A percentile compares a stretch with the other conserved stretches of the same genome.
Evolutionary conservation across 345 rosid genomes (phyloP).

Genomic region (Populus pruinosa): DNA sequence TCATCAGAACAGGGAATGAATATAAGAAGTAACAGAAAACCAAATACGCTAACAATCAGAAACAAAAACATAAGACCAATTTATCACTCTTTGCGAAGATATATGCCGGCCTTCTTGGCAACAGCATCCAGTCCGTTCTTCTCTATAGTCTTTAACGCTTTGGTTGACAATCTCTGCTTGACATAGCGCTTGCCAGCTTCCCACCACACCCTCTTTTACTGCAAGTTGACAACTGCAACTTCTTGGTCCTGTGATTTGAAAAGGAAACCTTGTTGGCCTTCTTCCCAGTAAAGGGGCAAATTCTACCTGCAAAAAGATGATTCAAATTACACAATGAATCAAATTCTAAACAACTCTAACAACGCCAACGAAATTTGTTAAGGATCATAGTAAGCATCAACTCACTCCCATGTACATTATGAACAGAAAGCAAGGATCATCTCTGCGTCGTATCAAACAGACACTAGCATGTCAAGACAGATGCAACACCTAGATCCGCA

Average conservation of each 20-base stretch:
- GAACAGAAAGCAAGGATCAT: neutral
- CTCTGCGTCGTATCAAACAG: neutral
- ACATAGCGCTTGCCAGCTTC: constrained; percentile 87
- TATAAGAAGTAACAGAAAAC: neutral
- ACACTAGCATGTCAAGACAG: too few relatives aligned
- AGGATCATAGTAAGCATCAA: neutral
- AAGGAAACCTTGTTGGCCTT: constrained; percentile 86
- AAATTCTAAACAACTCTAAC: neutral
- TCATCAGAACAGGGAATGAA: neutral
- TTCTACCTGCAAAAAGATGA: constrained; percentile 51
- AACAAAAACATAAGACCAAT: neutral
- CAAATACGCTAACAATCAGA: neutral
- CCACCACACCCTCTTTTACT: constrained; percentile 95
- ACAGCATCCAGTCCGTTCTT: constrained; percentile 94
- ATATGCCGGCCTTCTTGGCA: constrained; percentile 93
- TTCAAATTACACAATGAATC: neutral
- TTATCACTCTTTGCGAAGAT: constrained; percentile 60
- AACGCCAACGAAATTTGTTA: too few relatives aligned
- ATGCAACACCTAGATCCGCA: too few relatives aligned
- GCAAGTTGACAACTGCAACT: constrained; percentile 85
- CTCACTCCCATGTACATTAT: neutral
- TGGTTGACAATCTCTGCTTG: constrained; percentile 77
- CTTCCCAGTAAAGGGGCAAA: constrained; percentile 93
- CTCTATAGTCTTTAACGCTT: constrained; percentile 88
- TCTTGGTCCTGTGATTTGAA: constrained; percentile 96